phyloP scores from a whole-genome alignment of 2,329 filamentous ascomycete species.

The Fonsecaea pugnacius region DNA sequence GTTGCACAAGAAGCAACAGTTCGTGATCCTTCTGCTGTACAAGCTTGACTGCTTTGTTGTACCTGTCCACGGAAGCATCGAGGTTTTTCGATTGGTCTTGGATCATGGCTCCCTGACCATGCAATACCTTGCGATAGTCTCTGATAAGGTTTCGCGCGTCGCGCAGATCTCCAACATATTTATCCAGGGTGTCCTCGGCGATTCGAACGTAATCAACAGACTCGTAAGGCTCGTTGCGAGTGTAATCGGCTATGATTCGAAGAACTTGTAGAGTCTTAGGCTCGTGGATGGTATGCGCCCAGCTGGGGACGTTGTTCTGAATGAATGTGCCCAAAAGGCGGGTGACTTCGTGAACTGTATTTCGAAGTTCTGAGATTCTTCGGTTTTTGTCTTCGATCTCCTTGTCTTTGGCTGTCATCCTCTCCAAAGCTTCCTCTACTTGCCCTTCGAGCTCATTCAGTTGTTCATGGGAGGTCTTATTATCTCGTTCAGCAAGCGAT shows the following conservation, averaged over 20 bases:
- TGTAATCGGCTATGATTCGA: constrained; percentile 30
- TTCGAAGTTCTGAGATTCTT: constrained; percentile 25
- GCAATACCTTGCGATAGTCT: constrained; percentile 28
- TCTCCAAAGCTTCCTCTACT: constrained; percentile 16
- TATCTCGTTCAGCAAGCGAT: constrained; percentile 31
- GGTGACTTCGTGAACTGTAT: constrained; percentile 27
- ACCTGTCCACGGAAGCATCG: constrained; percentile 20
- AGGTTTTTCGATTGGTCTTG: constrained; percentile 26
- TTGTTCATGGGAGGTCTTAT: constrained; percentile 19
- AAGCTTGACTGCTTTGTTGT: constrained; percentile 15
- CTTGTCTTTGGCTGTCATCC: constrained; percentile 26
- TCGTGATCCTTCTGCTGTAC: constrained; percentile 32
- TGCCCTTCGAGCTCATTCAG: constrained; percentile 29
- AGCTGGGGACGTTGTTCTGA: constrained; percentile 22
- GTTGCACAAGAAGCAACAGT: constrained; percentile 24
- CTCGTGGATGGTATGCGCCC: constrained; percentile 20
- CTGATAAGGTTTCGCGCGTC: constrained; percentile 17
- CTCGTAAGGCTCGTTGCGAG: constrained; percentile 1
- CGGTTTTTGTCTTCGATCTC: constrained; percentile 24
- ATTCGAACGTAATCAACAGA: constrained; percentile 26
- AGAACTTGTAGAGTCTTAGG: constrained; percentile 30
- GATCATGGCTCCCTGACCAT: constrained; percentile 26
- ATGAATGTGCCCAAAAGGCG: constrained; percentile 32
- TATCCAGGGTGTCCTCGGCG: constrained; percentile 26
- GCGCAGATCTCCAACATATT: constrained; percentile 17